Evolutionary conservation across 139 green algal genomes (phyloP), one percentile per base, ranked within the genome.

Genomic region (Micractinium sp.): DNA sequence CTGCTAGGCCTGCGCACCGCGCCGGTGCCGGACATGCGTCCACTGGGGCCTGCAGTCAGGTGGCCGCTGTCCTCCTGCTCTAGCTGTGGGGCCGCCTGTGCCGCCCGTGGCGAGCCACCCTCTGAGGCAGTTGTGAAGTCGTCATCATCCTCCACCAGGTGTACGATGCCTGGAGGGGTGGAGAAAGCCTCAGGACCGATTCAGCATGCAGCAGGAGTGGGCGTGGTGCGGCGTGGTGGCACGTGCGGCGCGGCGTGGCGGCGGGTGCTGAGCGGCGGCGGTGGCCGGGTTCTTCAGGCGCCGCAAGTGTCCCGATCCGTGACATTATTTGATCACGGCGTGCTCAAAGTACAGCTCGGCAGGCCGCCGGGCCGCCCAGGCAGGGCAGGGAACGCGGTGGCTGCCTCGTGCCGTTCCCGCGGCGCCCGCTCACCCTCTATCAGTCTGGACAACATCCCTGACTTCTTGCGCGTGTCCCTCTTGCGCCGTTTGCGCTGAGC

Each of bases 51-150:
- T 7, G 74, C 85, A 2, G 86, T 89, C 41, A 89, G 76, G 75
- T 89, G 86, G 36, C 86, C 86, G 77, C 73, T 73, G 60, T 89
- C 85, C 23, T 61, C 22, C 4, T 27, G 36, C 25, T 77, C 76
- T 60, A 33, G 78, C 78, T 38, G 78, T 29, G 78, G 39, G 38
- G 78, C 2, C 1, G 73, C 73, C 29, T 36, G 25, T 5, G 53
- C 82, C n/a, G 27, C 82, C 5, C 56, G 33, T 0, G 82, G 61
- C 5, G 35, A 56, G 36, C 63, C 74, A 1, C 73, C 85, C 16
- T 89, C 85, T 13, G 85, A 89, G 33, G 85, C 85, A 0, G 85
- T 89, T n/a, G 69, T 74, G 73, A 83, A 89, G 39, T 71, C 67
- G 18, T 82, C 85, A 16, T 89, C 85, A 29, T 89, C 85, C 53